Evolutionary conservation across 1,284 basidiomycete species (phyloP), one percentile per base, ranked within the genome.

Genomic region (Earliella scabrosa): DNA sequence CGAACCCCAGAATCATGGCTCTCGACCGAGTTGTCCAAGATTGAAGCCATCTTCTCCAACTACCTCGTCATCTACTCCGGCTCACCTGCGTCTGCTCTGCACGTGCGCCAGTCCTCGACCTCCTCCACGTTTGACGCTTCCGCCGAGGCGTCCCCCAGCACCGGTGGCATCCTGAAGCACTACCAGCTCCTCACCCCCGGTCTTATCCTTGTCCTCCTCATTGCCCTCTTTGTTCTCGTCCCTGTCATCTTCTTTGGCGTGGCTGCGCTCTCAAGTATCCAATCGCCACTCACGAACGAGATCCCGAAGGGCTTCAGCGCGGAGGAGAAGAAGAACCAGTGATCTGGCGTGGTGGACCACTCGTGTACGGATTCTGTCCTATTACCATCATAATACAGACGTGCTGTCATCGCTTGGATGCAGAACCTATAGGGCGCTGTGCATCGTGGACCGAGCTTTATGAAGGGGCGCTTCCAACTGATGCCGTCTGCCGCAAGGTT

Each of bases 121-220:
- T 59, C 61, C 39, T 54, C 45, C 32, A 50, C 64, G 16, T 59
- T 64, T 45, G 52, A 54, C 20, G 39, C 50, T 14, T 56, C 56
- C 8, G 48, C 56, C 4, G 50, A 59, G 1, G 50, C 56, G 23
- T 49, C 58, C 34, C 52, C 64, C 62, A 75, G 9, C 62, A 75
- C 8, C 64, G 82, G 79, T n/a, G 86, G 88, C 11, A 83, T 91
- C 56, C 78, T 93, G 38, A 82, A 87, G 57, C 80, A 79, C 41
- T 92, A 92, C 69, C 88, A 92, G 67, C 77, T 94, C 45, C 82
- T 95, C 50, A 92, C 92, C 0, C 90, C 92, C 1, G 90, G 83
- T 1, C 79, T 95, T 51, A 90, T 95, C 71, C 82, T 81, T 9
- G 75, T 80, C 2, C 78, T 95, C 21, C 77, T 93, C 40, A 74